Evolutionary conservation across 768 basidiomycete species (phyloP).

Genomic region (Boletus patriciae): DNA sequence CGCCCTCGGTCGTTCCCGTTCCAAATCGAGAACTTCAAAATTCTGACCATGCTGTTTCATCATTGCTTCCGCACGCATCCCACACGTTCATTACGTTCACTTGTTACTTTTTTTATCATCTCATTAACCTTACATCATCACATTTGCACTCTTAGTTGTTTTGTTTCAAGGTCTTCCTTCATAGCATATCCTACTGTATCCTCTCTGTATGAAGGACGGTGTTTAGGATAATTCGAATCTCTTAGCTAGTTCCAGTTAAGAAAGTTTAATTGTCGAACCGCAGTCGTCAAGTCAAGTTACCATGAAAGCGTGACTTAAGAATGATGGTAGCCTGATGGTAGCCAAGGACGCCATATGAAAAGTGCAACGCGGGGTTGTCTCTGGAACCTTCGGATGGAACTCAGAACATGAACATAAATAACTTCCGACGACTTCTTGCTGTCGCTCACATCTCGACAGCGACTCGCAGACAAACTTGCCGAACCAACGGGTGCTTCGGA

Average conservation of each 20-base stretch:
- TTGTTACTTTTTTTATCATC: conserved; percentile 18
- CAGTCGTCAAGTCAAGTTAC: conserved; percentile 5
- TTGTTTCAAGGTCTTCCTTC: not conserved
- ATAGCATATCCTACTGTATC: conserved; percentile 19
- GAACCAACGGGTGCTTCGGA: not conserved
- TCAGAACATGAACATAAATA: not conserved
- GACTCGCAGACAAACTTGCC: not conserved
- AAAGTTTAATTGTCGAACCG: conserved; percentile 18
- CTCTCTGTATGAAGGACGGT: not conserved
- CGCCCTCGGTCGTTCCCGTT: conserved; percentile 22
- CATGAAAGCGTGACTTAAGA: not conserved
- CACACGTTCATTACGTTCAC: conserved; percentile 8
- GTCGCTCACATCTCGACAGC: too few relatives aligned
- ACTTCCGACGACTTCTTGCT: not conserved
- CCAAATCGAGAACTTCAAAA: conserved; percentile 16
- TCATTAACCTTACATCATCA: conserved; percentile 18
- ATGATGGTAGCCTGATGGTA: too few relatives aligned
- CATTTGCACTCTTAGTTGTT: not conserved
- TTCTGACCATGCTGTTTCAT: not conserved
- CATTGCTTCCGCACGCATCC: conserved; percentile 7
- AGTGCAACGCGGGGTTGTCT: not conserved
- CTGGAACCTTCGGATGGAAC: not conserved
- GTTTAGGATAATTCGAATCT: conserved; percentile 5
- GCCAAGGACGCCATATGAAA: conserved; percentile 1
- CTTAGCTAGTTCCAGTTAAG: too few relatives aligned